Evolutionary conservation across 2,329 filamentous ascomycete genomes (phyloP).

Genomic region (Arthrobotrys conoides): DNA sequence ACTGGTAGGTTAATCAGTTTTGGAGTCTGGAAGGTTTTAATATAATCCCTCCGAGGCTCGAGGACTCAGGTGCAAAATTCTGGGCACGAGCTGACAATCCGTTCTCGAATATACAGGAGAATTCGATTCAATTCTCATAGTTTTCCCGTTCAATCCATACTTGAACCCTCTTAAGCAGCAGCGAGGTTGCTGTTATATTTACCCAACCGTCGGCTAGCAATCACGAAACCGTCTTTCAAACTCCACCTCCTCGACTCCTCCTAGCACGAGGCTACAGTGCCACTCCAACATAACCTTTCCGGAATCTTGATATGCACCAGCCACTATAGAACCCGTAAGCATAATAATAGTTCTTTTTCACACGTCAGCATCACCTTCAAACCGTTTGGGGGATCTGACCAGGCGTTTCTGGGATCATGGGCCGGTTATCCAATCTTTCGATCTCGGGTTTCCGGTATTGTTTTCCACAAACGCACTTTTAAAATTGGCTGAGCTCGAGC

Average conservation of each 20-base stretch:
- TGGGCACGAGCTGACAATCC: conserved; percentile 17
- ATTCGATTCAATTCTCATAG: conserved; percentile 28
- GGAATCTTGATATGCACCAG: conserved; percentile 15
- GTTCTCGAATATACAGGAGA: conserved; percentile 19
- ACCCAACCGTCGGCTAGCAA: conserved; percentile 16
- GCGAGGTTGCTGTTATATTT: conserved; percentile 29
- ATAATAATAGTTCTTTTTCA: conserved; percentile 8
- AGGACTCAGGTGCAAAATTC: conserved; percentile 9
- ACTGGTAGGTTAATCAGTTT: conserved; percentile 8
- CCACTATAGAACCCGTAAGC: conserved; percentile 29
- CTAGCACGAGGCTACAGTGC: conserved; percentile 13
- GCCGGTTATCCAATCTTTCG: conserved; percentile 37
- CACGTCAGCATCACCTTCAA: conserved; percentile 26
- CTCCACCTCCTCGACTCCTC: conserved; percentile 11
- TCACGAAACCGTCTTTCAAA: conserved; percentile 9
- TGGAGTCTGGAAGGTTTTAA: conserved; percentile 14
- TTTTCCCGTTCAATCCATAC: conserved; percentile 20
- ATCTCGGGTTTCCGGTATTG: conserved; percentile 24
- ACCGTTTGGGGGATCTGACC: conserved; percentile 8
- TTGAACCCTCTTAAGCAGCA: conserved; percentile 9
- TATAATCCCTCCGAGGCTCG: conserved; percentile 30
- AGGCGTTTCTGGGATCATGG: conserved; percentile 32
- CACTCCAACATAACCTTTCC: conserved; percentile 20
- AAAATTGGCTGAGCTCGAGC: conserved; percentile 16
- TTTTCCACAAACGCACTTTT: conserved; percentile 28